phyloP scores from a whole-genome alignment of 2,329 filamentous ascomycete species.

The Colletotrichum caudatum region DNA sequence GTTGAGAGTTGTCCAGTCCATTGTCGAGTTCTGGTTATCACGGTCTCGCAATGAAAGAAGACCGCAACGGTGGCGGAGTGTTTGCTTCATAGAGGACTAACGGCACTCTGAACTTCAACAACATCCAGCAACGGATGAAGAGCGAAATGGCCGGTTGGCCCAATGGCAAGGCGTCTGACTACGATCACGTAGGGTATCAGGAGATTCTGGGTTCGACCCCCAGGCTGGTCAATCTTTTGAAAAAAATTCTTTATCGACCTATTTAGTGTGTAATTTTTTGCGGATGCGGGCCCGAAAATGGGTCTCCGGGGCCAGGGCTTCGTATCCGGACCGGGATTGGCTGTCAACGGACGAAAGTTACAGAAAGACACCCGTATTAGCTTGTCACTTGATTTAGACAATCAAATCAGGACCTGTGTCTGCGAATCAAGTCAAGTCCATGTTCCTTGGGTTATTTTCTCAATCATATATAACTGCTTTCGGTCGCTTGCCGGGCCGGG shows the following conservation, averaged over 20 bases:
- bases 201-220: constrained; percentile 43
- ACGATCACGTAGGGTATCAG: constrained; percentile 46
- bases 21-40: background rate
- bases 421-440: background rate
- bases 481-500: background rate
- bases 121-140: constrained; percentile 14
- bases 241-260: background rate
- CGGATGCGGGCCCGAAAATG: constrained; percentile 27
- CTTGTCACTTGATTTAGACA: background rate
- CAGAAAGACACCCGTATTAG: background rate
- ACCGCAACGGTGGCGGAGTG: too few species aligned
- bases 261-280: background rate
- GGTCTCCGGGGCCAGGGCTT: constrained; percentile 30
- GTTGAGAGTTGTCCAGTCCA: background rate
- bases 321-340: constrained; percentile 22
- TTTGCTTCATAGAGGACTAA: background rate
- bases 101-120: fast-evolving
- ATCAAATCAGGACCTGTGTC: background rate
- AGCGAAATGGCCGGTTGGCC: constrained; percentile 46
- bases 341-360: background rate
- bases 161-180: constrained; percentile 59
- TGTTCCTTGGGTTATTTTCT: background rate
- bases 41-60: background rate
- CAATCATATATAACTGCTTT: background rate
- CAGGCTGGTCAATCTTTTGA: constrained; percentile 37